Evolutionary conservation across 495 filamentous ascomycete genomes (phyloP), one percentile per base, ranked within the genome.

Genomic region (Penicillium herquei): DNA sequence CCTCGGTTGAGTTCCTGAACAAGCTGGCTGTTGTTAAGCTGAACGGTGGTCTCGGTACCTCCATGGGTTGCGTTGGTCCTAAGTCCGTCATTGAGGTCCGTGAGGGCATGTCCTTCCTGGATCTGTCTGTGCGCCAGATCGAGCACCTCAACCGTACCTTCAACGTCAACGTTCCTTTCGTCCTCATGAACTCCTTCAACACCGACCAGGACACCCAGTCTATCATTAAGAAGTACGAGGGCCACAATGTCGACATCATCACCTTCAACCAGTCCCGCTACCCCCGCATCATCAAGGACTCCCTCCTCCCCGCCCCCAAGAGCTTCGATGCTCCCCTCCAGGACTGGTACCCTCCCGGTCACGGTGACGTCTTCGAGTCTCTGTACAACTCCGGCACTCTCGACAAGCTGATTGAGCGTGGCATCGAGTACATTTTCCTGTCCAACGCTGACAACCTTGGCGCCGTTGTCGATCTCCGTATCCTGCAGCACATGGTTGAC

Each of bases 121-220:
- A 99, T 76, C 85, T 99, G 67, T 98, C 94, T 7, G 94, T 99
- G 61, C 91, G 94, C 65, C 94, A 99, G 82, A 93, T 99, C 69
- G 94, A 99, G 80, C 95, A 92, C 82, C 87, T 99, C 56, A 99
- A 99, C 86, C 89, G 92, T 69, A 97, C 89, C 42, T 98, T 96
- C 79, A 85, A 88, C 63, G 90, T 96, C 74, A 96, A 96, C 71
- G 94, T 99, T 17, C 94, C 94, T 40, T 97, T 99, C 78, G 88
- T 99, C 59, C 85, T 99, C 68, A 99, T 99, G 94, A 99, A 99
- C 85, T 98, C 94, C 52, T 99, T 99, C 88, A 99, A 99, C 83
- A 99, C 94, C 69, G 91, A 98, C 74, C 86, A 93, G 65, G 94
- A 99, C 71, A 99, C 94, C 55, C 88, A 90, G 61, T 94, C 90